These are phyloP conservation scores for Quercus tomentella DNA, from an alignment of 331 rosid genomes.

Conservation along the genomic window DNA sequence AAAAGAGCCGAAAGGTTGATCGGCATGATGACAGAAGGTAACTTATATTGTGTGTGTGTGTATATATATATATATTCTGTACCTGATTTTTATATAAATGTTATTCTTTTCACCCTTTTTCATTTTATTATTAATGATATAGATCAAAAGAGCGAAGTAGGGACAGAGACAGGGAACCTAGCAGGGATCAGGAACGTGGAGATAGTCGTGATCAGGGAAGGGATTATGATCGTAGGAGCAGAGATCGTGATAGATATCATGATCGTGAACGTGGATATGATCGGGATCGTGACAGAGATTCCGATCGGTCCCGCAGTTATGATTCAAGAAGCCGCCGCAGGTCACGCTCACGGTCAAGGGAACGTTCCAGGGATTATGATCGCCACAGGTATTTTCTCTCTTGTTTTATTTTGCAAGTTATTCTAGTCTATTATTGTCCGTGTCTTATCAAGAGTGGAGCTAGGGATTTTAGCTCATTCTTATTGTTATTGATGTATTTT, in stretches of 20 bases:
- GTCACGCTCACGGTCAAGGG: constrained; percentile 79
- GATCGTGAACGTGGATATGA: constrained; percentile 83
- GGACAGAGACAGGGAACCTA: constrained; percentile 72
- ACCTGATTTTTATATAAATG: neutral
- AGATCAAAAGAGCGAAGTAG: constrained; percentile 80
- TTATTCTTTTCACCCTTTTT: neutral
- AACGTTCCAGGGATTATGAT: constrained; percentile 85
- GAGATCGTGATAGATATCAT: constrained; percentile 80
- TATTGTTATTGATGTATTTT: neutral
- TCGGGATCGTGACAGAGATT: constrained; percentile 70
- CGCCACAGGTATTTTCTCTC: constrained; percentile 64
- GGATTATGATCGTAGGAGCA: constrained; percentile 73
- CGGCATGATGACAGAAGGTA: constrained; percentile 81
- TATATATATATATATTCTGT: neutral
- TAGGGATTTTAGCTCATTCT: neutral
- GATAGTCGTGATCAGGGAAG: constrained; percentile 77
- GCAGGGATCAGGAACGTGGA: constrained; percentile 69
- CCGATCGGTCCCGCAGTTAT: constrained; percentile 52
- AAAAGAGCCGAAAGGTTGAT: constrained; percentile 67
- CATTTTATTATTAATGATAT: neutral
- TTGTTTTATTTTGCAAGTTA: neutral
- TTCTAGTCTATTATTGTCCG: neutral
- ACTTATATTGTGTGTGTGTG: neutral
- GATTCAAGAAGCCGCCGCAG: constrained; percentile 78
- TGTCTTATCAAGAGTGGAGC: neutral